These are phyloP conservation scores for Truncatella angustata DNA, from an alignment of 2,329 filamentous ascomycete species.

Conservation along the genomic window DNA sequence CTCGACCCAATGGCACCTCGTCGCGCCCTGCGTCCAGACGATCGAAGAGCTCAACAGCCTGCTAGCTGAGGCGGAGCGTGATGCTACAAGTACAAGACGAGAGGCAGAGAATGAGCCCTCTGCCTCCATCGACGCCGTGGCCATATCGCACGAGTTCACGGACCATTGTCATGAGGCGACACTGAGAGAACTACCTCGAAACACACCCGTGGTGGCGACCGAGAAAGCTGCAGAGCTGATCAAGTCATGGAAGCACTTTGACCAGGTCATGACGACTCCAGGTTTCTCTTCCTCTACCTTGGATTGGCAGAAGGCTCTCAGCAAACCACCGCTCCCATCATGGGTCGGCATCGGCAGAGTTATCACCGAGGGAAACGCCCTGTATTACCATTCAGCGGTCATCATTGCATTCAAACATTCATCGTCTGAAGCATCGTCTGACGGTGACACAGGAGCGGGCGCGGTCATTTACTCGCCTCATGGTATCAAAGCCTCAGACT, in stretches of 20 bases:
- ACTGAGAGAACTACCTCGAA: slow-evolving; percentile 49
- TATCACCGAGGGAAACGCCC: slow-evolving; percentile 48
- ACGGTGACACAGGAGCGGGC: slow-evolving; percentile 15
- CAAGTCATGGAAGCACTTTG: slow-evolving; percentile 57
- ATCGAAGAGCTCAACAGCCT: slow-evolving; percentile 54
- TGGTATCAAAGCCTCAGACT: slow-evolving; percentile 48
- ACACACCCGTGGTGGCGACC: slow-evolving; percentile 59
- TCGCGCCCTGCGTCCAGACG: slow-evolving; percentile 50
- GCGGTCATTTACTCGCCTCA: slow-evolving; percentile 63
- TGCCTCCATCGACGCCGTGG: slow-evolving; percentile 54
- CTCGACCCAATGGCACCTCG: slow-evolving; percentile 62
- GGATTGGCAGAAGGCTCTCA: slow-evolving; percentile 23
- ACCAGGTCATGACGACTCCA: slow-evolving; percentile 48
- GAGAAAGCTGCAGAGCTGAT: slow-evolving; percentile 57
- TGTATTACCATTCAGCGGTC: slow-evolving; percentile 62
- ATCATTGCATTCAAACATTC: slow-evolving; percentile 52
- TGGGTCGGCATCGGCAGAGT: slow-evolving; percentile 63
- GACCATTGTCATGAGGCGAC: slow-evolving; percentile 66
- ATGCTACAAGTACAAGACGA: background rate
- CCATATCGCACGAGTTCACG: slow-evolving; percentile 65
- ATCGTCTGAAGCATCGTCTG: slow-evolving; percentile 15
- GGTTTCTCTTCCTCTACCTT: slow-evolving; percentile 34
- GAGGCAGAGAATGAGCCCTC: slow-evolving; percentile 21
- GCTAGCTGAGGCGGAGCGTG: slow-evolving; percentile 46
- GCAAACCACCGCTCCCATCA: slow-evolving; percentile 41